phyloP scores from a whole-genome alignment of 768 basidiomycete genomes.

The Porphyrellus cyaneotinctus region DNA sequence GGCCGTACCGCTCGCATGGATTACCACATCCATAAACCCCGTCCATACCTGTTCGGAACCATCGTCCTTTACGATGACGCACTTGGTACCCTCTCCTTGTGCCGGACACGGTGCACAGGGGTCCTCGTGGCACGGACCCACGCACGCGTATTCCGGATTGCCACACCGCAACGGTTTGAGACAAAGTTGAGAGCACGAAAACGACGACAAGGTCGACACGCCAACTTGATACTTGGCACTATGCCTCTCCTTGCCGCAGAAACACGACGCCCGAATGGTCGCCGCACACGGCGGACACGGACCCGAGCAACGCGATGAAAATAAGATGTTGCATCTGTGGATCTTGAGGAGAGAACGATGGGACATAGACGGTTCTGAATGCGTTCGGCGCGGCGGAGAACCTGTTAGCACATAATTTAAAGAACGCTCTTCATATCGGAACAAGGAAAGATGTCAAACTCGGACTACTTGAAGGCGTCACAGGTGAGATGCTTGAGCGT shows the following conservation, averaged over 20 bases:
- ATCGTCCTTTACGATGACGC: conserved; percentile 25
- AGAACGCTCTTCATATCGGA: too few relatives aligned
- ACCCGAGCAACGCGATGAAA: too few relatives aligned
- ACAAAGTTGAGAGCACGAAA: conserved; percentile 39
- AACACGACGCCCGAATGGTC: conserved; percentile 71
- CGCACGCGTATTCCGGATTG: conserved; percentile 60
- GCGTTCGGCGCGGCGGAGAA: too few relatives aligned
- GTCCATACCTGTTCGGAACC: conserved; percentile 53
- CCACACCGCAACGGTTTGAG: conserved; percentile 56
- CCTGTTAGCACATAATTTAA: too few relatives aligned
- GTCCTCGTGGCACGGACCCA: conserved; percentile 70
- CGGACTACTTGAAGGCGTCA: too few relatives aligned
- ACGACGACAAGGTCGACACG: conserved; percentile 27
- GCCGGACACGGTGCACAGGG: conserved; percentile 63
- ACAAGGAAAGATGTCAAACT: too few relatives aligned
- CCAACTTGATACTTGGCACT: conserved; percentile 44
- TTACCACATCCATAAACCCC: conserved; percentile 63
- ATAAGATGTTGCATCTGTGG: too few relatives aligned
- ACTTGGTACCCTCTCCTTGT: conserved; percentile 36
- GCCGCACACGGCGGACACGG: conserved; percentile 94
- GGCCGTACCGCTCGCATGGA: conserved; percentile 57
- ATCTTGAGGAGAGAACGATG: too few relatives aligned
- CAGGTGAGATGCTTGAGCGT: too few relatives aligned
- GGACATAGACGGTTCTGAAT: too few relatives aligned
- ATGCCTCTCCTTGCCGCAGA: conserved; percentile 59